phyloP scores from a whole-genome alignment of 805 yeast species.

The Yamadazyma tumulicola region DNA sequence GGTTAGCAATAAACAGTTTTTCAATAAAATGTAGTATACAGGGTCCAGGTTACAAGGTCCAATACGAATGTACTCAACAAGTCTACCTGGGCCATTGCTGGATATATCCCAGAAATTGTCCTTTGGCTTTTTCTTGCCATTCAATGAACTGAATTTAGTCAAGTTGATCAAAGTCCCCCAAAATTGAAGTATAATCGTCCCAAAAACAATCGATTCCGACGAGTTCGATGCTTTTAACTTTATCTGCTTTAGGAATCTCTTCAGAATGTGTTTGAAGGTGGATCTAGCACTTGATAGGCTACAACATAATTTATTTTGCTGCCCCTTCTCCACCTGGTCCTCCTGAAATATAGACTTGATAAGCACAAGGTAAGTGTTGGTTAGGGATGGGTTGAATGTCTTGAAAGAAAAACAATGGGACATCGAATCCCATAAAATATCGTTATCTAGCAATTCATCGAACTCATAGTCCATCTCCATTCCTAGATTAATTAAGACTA shows the following conservation, averaged over 20 bases:
- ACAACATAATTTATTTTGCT: slow-evolving; percentile 14
- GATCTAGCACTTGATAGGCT: slow-evolving; percentile 16
- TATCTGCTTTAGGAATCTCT: slow-evolving; percentile 42
- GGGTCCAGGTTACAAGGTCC: slow-evolving; percentile 56
- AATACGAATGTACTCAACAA: slow-evolving; percentile 44
- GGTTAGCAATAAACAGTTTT: slow-evolving; percentile 17
- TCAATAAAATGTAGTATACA: slow-evolving; percentile 38
- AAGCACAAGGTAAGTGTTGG: slow-evolving; percentile 25
- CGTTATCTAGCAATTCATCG: slow-evolving; percentile 22
- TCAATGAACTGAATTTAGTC: slow-evolving; percentile 21
- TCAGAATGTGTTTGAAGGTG: slow-evolving; percentile 40
- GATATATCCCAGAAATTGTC: slow-evolving; percentile 51
- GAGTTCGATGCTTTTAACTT: slow-evolving; percentile 28
- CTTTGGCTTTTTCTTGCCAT: slow-evolving; percentile 29
- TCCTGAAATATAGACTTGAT: slow-evolving; percentile 18
- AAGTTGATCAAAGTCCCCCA: slow-evolving; percentile 45
- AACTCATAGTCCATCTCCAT: slow-evolving; percentile 11
- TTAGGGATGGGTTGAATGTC: slow-evolving; percentile 28
- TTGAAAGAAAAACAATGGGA: slow-evolving; percentile 20
- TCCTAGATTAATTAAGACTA: slow-evolving; percentile 17
- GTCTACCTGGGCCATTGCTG: slow-evolving; percentile 33
- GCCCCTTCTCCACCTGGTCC: slow-evolving; percentile 2
- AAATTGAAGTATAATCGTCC: slow-evolving; percentile 46
- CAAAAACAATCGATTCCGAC: slow-evolving; percentile 39
- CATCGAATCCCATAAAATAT: slow-evolving; percentile 32